Evolutionary conservation across 2,329 filamentous ascomycete genomes (phyloP).

Genomic region (Chrysoporthe cubensis): DNA sequence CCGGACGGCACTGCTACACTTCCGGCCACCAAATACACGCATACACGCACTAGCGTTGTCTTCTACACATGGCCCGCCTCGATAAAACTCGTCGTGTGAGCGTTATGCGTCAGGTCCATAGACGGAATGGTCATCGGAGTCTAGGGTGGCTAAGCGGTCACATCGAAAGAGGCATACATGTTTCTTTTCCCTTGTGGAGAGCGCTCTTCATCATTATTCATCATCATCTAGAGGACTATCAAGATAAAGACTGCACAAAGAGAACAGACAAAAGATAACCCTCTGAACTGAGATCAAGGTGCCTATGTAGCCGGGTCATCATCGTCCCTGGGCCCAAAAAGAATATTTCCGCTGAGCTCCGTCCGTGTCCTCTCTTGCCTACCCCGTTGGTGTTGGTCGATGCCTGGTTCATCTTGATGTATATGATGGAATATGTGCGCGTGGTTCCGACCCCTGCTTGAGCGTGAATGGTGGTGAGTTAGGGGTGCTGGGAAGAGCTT

Average conservation of each 20-base stretch:
- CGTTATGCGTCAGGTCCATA: no score
- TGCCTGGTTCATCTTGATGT: slow-evolving; percentile 4
- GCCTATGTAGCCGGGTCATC: slow-evolving; percentile 3
- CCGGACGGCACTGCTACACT: no score
- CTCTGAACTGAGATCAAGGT: not conserved
- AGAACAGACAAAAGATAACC: not conserved
- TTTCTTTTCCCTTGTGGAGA: not conserved
- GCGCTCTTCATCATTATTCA: slow-evolving; percentile 3
- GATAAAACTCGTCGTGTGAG: no score
- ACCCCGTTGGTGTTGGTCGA: not conserved
- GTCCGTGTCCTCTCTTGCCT: not conserved
- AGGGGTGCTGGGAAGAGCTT: not conserved
- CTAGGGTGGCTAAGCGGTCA: not conserved
- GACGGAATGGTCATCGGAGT: no score
- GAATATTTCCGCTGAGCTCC: not conserved
- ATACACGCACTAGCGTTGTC: no score
- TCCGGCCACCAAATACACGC: no score
- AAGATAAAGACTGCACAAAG: not conserved
- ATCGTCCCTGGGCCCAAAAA: not conserved
- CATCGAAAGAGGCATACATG: not conserved
- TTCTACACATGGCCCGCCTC: no score
- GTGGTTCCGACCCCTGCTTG: not conserved
- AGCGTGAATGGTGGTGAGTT: not conserved
- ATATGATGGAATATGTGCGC: not conserved
- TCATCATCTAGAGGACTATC: slow-evolving; percentile 1